A percentile compares a stretch with the other conserved stretches of the same genome.
phyloP scores from a whole-genome alignment of 352 stramenopile genomes.

The Hyaloperonospora brassicae region DNA sequence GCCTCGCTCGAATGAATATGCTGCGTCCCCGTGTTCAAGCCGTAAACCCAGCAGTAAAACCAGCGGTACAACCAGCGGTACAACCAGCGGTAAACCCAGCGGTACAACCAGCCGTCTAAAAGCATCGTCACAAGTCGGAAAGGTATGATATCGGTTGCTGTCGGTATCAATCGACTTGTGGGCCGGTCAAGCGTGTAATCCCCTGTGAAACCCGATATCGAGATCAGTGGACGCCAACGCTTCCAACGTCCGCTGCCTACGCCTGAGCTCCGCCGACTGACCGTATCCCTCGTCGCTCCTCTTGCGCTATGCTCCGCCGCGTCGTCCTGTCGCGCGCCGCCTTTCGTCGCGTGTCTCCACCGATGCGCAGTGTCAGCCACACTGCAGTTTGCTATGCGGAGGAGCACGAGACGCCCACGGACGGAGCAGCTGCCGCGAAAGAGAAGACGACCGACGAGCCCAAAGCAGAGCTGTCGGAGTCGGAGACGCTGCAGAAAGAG shows the following conservation, averaged over 20 bases:
- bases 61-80: too few species aligned
- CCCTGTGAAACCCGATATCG: neutral
- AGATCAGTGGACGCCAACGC: neutral
- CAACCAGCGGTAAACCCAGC: neutral
- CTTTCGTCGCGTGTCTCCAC: conserved; percentile 28
- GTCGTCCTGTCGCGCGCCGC: conserved; percentile 43
- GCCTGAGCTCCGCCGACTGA: too few species aligned
- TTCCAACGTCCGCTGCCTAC: conserved; percentile 1
- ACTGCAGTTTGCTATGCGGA: conserved; percentile 36
- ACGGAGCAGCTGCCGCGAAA: conserved; percentile 13
- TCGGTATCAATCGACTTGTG: too few species aligned
- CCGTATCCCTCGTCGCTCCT: too few species aligned
- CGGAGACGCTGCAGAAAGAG: conserved; percentile 52
- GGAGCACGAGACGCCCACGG: conserved; percentile 55
- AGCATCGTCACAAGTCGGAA: too few species aligned
- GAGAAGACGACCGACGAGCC: conserved; percentile 12
- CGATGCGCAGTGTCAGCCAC: conserved; percentile 42
- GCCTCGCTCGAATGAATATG: neutral
- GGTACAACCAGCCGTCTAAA: neutral
- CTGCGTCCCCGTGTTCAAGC: neutral
- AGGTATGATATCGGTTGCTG: too few species aligned
- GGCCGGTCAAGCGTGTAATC: too few species aligned
- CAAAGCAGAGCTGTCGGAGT: conserved; percentile 15
- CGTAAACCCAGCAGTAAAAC: neutral
- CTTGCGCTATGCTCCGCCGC: conserved; percentile 46